phyloP scores from a whole-genome alignment of 345 rosid genomes.

The Syzygium jambos region DNA sequence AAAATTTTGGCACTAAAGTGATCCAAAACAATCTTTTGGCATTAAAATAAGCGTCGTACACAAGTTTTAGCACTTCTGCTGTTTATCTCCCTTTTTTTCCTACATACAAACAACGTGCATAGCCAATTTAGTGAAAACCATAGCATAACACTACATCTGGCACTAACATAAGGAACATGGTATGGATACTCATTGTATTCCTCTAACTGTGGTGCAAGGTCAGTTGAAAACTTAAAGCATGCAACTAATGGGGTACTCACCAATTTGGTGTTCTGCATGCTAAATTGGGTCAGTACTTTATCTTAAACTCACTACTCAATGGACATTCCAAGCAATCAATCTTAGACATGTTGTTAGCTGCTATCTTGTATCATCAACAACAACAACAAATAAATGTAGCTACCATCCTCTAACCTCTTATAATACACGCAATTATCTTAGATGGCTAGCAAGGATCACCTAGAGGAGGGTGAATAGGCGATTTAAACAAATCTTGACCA shows the following conservation, averaged over 20 bases:
- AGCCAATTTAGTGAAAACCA: background rate
- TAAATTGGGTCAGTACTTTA: background rate
- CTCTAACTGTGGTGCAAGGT: background rate
- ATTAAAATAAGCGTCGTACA: no score
- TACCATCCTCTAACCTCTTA: background rate
- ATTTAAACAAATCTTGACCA: no score
- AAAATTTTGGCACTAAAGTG: no score
- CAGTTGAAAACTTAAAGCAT: background rate
- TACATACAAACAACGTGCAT: background rate
- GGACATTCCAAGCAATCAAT: background rate
- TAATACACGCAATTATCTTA: background rate
- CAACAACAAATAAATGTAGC: background rate
- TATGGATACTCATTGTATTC: background rate
- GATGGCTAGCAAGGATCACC: no score
- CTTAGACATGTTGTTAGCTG: background rate
- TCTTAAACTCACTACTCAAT: background rate
- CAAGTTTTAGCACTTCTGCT: no score
- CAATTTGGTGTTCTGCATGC: background rate
- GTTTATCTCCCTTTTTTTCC: no score
- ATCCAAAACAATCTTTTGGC: no score
- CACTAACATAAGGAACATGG: background rate
- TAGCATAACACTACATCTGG: background rate
- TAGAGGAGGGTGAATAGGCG: no score
- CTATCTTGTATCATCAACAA: background rate
- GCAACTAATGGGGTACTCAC: background rate